phyloP scores from a whole-genome alignment of 1,139 yeast genomes.

The Hansenula lynferdii region DNA sequence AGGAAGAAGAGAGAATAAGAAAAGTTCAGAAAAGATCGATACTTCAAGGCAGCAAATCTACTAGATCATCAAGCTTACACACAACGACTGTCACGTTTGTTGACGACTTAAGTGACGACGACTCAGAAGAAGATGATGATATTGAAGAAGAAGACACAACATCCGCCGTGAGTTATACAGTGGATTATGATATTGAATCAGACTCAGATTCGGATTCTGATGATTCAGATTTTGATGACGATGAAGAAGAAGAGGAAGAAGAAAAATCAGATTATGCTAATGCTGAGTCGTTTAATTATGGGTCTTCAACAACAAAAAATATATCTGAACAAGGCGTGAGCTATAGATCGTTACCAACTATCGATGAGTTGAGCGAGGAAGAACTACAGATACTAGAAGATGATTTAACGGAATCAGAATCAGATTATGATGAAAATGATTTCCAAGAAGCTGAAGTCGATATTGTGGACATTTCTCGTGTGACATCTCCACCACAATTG shows the following conservation, averaged over 20 bases:
- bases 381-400: slow-evolving; percentile 34
- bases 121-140: slow-evolving; percentile 6
- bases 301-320: no score
- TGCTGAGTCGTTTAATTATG: no score
- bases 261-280: no score
- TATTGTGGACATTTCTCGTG: slow-evolving; percentile 1
- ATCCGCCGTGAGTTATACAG: background rate
- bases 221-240: slow-evolving; percentile 2
- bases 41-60: background rate
- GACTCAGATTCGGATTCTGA: slow-evolving; percentile 1
- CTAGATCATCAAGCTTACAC: background rate
- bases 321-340: no score
- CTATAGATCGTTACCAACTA: slow-evolving; percentile 18
- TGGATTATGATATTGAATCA: slow-evolving; percentile 1
- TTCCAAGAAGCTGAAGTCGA: slow-evolving; percentile 1
- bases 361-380: slow-evolving; percentile 52
- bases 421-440: slow-evolving; percentile 28
- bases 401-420: background rate
- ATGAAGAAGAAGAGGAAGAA: slow-evolving; percentile 5
- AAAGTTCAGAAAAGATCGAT: background rate
- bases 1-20: slow-evolving; percentile 1
- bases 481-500: slow-evolving; percentile 1
- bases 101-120: slow-evolving; percentile 16
- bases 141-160: slow-evolving; percentile 4
- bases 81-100: slow-evolving; percentile 13